A percentile compares a stretch with the other conserved stretches of the same genome.
Conservation (phyloP, 805 yeast species). For the Zygosaccharomyces kombuchaensis region DNA sequence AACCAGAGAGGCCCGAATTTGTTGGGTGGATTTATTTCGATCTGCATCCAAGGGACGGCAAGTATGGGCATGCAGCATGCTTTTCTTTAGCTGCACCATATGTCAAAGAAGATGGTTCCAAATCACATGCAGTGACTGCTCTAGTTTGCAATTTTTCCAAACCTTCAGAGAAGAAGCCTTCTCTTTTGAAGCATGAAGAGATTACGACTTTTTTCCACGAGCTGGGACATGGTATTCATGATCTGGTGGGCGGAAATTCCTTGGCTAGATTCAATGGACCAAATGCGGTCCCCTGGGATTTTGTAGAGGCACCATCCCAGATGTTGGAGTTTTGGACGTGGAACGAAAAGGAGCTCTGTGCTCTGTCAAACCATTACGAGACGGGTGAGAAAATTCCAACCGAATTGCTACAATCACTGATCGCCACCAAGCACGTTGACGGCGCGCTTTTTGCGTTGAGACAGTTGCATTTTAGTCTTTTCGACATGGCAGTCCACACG, state of each 20-base stretch:
- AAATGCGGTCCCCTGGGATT: conserved; percentile 74
- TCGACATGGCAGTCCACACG: conserved; percentile 70
- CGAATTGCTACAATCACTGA: conserved; percentile 51
- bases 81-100: conserved; percentile 65
- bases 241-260: conserved; percentile 60
- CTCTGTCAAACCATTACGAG: conserved; percentile 62
- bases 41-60: conserved; percentile 80
- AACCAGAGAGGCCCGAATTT: conserved; percentile 47
- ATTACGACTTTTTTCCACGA: conserved; percentile 86
- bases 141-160: conserved; percentile 82
- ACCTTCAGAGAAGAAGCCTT: conserved; percentile 62
- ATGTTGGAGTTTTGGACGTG: conserved; percentile 87
- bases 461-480: conserved; percentile 73
- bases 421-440: conserved; percentile 67
- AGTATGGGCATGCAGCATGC: conserved; percentile 86
- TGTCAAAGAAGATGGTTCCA: conserved; percentile 43
- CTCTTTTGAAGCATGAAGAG: conserved; percentile 71
- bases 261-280: conserved; percentile 68
- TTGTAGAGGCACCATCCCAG: conserved; percentile 90
- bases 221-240: conserved; percentile 85
- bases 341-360: conserved; percentile 56
- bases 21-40: conserved; percentile 79
- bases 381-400: conserved; percentile 56
- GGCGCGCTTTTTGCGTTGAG: conserved; percentile 68
- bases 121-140: conserved; percentile 66